Evolutionary conservation across 2,329 filamentous ascomycete genomes (phyloP).

Genomic region (Penicillium decumbens): DNA sequence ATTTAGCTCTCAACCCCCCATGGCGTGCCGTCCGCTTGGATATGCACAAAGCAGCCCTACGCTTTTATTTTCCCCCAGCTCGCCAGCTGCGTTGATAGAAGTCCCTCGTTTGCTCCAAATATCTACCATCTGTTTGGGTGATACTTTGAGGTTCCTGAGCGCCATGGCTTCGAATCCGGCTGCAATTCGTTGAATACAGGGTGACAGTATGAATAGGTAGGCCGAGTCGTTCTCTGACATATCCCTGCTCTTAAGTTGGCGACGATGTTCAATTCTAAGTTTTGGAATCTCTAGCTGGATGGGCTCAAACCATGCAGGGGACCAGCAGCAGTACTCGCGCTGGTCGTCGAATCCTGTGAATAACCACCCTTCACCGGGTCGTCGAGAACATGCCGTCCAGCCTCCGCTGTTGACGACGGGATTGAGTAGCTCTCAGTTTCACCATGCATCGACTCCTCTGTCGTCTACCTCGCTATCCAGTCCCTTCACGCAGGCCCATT

Average conservation of each 20-base stretch:
- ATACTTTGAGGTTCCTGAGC: background rate
- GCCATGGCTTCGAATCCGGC: conserved; percentile 29
- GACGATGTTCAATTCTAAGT: conserved; percentile 21
- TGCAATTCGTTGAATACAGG: conserved; percentile 24
- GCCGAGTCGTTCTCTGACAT: conserved; percentile 13
- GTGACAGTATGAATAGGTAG: conserved; percentile 39
- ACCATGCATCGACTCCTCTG: conserved; percentile 37
- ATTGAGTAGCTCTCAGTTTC: conserved; percentile 36
- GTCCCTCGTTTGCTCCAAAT: background rate
- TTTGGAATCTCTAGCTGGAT: conserved; percentile 28
- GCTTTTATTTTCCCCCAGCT: conserved; percentile 12
- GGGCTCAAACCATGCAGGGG: conserved; percentile 30
- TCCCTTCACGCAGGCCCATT: conserved; percentile 40
- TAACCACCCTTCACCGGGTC: conserved; percentile 36
- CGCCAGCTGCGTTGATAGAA: conserved; percentile 27
- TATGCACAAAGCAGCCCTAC: conserved; percentile 19
- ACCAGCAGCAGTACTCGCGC: conserved; percentile 31
- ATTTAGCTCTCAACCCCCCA: conserved; percentile 19
- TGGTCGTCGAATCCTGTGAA: conserved; percentile 31
- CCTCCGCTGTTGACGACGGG: conserved; percentile 43
- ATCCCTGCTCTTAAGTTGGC: background rate
- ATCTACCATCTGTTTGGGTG: background rate
- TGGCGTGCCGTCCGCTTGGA: conserved; percentile 16
- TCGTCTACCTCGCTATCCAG: conserved; percentile 44
- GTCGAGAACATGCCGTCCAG: conserved; percentile 42